Percentiles rank a stretch among this genome's conserved stretches.
These are phyloP conservation scores for Eudorina sp. DNA, from an alignment of 139 green algal species.

Conservation along the genomic window DNA sequence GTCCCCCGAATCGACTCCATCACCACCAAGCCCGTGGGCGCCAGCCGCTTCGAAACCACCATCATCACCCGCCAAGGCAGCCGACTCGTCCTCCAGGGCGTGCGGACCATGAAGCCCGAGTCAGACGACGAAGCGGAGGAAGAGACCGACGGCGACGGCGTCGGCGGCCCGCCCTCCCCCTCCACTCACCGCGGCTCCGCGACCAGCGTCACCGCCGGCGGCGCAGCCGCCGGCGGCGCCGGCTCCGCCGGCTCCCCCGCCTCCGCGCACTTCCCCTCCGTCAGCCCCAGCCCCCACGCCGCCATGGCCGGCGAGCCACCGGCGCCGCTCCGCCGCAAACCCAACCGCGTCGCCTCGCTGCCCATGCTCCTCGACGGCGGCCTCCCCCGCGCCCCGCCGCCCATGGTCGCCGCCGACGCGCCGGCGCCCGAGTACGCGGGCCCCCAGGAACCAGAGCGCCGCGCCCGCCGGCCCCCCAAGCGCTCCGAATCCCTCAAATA, in stretches of 20 bases:
- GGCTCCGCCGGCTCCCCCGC: neutral
- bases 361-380: slow-evolving; percentile 44
- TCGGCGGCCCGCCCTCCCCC: neutral
- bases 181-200: neutral
- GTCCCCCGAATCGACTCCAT: slow-evolving; percentile 20
- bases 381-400: slow-evolving; percentile 12
- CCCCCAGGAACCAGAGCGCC: slow-evolving; percentile 10
- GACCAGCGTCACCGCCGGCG: neutral
- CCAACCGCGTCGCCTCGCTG: slow-evolving; percentile 47
- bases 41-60: slow-evolving; percentile 38
- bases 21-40: neutral
- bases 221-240: neutral
- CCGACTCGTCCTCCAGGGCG: slow-evolving; percentile 20
- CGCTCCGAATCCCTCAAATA: slow-evolving; percentile 45
- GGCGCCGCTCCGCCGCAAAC: slow-evolving; percentile 8
- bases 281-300: neutral
- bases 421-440: neutral
- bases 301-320: neutral
- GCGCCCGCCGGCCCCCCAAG: slow-evolving; percentile 8
- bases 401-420: neutral
- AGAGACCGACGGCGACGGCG: neutral
- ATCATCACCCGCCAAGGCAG: slow-evolving; percentile 41
- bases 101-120: slow-evolving; percentile 36
- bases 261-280: neutral
- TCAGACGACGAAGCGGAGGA: slow-evolving; percentile 26